Evolutionary conservation across 257 asterid species (phyloP), one percentile per base, ranked within the genome.

Genomic region (Fraxinus cuspidata): DNA sequence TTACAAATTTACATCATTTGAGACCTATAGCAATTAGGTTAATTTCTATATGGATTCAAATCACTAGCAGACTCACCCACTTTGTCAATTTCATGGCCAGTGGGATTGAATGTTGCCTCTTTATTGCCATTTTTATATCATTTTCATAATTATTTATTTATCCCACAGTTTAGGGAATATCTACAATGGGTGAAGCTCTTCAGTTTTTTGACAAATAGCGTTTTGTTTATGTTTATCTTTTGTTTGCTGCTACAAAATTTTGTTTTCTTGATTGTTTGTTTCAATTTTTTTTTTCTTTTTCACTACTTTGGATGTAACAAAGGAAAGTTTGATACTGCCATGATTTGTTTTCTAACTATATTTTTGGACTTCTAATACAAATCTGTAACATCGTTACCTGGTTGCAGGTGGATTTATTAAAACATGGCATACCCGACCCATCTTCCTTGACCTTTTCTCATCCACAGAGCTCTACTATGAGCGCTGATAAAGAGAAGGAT

Each of bases 381-480:
- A 74, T 74, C 40, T 74, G 70, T 75, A 35, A 25, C 21, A 10
- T 77, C 25, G 40, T 72, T 80, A 74, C 25, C 32, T 69, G 29
- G 75, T 69, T 83, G 78, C 88, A 94, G 93, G 98, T 90, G 83
- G 97, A 93, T 87, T 81, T 95, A 80, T 83, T 95, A 78, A 95
- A 95, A 83, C 97, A 91, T 70, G 89, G 91, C 37, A 85, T 93
- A 82, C 97, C 98, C 3, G 99, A 95, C 78, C 99, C 99, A 47
- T 93, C 99, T 75, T 91, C 97, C 64, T 79, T 80, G 21, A 78
- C 96, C 58, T 78, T 88, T 80, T 76, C 90, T 74, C 93, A 89
- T 77, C 86, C 90, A 38, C 97, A 87, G 74, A 86, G 78, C 80
- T 83, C 91, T 29, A 75, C 68, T 37, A 47, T 75, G 83, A 85